Percentiles rank a stretch among this genome's conserved stretches.
Evolutionary conservation across 495 filamentous ascomycete genomes (phyloP).

Genomic region (Aspergillus heteromorphus): DNA sequence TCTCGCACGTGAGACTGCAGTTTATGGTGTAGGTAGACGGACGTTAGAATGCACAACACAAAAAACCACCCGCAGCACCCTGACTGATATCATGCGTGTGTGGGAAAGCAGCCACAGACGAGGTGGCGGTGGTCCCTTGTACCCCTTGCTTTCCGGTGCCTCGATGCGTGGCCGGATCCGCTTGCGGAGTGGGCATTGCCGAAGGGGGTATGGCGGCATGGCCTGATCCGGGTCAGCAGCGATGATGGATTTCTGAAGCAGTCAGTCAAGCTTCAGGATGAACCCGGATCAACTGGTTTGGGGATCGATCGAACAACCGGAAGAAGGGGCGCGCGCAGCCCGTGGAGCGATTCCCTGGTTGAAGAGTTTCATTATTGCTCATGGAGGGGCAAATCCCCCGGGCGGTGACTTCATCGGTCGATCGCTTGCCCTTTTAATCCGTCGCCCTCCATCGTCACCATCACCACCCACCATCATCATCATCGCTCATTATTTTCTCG

Average conservation of each 20-base stretch:
- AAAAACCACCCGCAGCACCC: too few species aligned
- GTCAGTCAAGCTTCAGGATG: too few species aligned
- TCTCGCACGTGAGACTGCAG: not conserved
- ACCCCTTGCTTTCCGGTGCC: not conserved
- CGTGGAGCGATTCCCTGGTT: not conserved
- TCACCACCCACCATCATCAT: not conserved
- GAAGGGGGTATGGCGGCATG: not conserved
- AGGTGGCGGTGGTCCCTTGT: not conserved
- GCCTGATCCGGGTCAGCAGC: not conserved
- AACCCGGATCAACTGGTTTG: too few species aligned
- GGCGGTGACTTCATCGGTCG: slow-evolving; percentile 11
- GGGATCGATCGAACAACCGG: too few species aligned
- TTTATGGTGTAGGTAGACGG: not conserved
- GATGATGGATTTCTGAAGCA: too few species aligned
- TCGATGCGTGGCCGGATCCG: not conserved
- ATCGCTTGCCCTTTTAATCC: not conserved
- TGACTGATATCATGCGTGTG: too few species aligned
- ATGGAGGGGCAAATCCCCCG: not conserved
- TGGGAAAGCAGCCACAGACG: too few species aligned
- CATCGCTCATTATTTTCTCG: not conserved
- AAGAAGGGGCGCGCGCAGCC: not conserved
- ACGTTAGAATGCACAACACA: too few species aligned
- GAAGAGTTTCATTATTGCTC: not conserved
- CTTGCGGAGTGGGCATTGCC: not conserved
- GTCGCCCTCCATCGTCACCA: not conserved